A percentile compares a stretch with the other conserved stretches of the same genome.
These are phyloP conservation scores for Ophiocordyceps unilateralis DNA, from an alignment of 2,329 filamentous ascomycete species.

Conservation along the genomic window DNA sequence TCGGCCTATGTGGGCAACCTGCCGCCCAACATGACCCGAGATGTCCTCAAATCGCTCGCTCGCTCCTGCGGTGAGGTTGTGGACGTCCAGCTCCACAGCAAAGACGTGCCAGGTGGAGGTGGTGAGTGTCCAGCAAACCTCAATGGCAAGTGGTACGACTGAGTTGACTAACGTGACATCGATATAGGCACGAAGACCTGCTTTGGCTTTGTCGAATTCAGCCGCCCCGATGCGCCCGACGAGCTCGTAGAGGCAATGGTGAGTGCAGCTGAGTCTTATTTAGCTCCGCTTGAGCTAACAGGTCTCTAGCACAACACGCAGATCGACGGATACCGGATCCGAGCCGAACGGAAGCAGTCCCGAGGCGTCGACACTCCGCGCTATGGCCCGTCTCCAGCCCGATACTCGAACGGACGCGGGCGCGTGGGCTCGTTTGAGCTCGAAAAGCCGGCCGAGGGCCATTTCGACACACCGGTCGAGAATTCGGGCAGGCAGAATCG, in stretches of 20 bases:
- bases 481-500: not conserved
- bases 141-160: not conserved
- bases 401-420: not conserved
- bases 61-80: conserved; percentile 20
- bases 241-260: conserved; percentile 18
- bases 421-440: conserved; percentile 2
- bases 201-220: conserved; percentile 23
- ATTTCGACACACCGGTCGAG: not conserved
- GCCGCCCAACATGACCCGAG: conserved; percentile 18
- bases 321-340: conserved; percentile 15
- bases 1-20: conserved; percentile 31
- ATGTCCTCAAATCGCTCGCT: conserved; percentile 19
- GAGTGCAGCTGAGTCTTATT: conserved; percentile 7
- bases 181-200: conserved; percentile 7
- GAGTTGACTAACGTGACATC: not conserved
- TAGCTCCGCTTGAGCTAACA: conserved; percentile 2
- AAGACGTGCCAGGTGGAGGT: conserved; percentile 6
- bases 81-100: conserved; percentile 10
- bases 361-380: conserved; percentile 7
- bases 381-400: not conserved
- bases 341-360: conserved; percentile 20
- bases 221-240: conserved; percentile 18
- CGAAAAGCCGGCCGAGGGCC: not conserved
- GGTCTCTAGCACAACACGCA: conserved; percentile 13
- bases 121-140: conserved; percentile 1